Base-by-base conservation (phyloP, 768 basidiomycete genomes). In the Mycena amicta region DNA sequence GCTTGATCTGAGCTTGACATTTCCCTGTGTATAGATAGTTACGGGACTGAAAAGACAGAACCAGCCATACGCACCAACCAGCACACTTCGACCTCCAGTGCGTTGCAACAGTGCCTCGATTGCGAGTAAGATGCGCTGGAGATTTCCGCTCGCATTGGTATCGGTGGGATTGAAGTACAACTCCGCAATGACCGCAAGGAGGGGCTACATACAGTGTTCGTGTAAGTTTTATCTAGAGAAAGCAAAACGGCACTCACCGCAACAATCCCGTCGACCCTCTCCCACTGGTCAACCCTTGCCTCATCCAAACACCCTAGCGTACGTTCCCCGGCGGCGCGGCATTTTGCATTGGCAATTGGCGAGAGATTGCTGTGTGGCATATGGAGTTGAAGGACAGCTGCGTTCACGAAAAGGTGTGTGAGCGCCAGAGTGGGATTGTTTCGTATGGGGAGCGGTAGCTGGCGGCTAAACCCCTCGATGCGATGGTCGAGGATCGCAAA, bases 301-400 rank as follows among this genome's bases (percentile, higher is more conserved):
- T 31, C 11, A 3, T 23, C 16, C 18, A 62, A 50, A 29, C 27
- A 40, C 3, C n/a, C 13, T 3, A 25, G 28, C 23, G 59, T 27
- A 16, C 37, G n/a, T 13, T 26, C 28, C 1, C 57, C 57, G 1
- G 61, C 61, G 2, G 37, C 8, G 33, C 55, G 33, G 43, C 61
- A 58, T 33, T 52, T 43, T 3, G 8, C 22, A 3, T 25, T 22
- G 20, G 53, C 23, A 3, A 54, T 25, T 15, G 5, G 27, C 27
- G 53, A n/a, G 43, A 16, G 1, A 2, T 6, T 1, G 2, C 4
- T n/a, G 37, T 41, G 6, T 5, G 56, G 61, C 13, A 26, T 33
- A 45, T 55, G 33, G 13, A 62, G 51, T 11, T 51, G 53, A 1
- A 59, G 26, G 41, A 62, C 37, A 6, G 61, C 57, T 12, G 33